phyloP scores from a whole-genome alignment of 495 filamentous ascomycete species.

The Sabuloglossum arenarium region DNA sequence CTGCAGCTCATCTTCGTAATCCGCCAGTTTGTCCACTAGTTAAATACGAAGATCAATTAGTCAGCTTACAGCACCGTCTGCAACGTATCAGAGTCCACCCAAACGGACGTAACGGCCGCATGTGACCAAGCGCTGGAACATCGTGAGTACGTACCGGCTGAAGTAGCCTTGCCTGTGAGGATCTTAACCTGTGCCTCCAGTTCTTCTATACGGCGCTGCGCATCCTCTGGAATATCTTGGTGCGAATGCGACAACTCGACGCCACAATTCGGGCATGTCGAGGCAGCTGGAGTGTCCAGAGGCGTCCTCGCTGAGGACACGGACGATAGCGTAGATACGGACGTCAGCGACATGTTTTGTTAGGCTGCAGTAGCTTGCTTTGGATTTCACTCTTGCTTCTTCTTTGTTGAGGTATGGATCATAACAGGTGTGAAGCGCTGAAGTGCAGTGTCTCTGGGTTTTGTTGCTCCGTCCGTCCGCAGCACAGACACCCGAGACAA shows the following conservation, averaged over 20 bases:
- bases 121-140: background rate
- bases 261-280: conserved; percentile 26
- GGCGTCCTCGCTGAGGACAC: background rate
- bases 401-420: too few species aligned
- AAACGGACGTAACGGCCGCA: background rate
- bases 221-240: conserved; percentile 20
- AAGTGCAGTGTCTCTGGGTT: too few species aligned
- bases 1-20: conserved; percentile 83
- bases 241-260: conserved; percentile 17
- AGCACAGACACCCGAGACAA: background rate
- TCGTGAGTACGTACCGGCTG: conserved; percentile 35
- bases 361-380: background rate
- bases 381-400: too few species aligned
- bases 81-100: background rate
- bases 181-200: conserved; percentile 56
- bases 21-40: conserved; percentile 56
- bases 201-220: conserved; percentile 54
- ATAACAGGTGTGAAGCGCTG: too few species aligned
- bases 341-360: background rate
- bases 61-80: background rate
- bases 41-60: background rate
- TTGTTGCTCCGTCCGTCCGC: too few species aligned
- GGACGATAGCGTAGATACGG: background rate
- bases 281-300: background rate
- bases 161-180: conserved; percentile 55